Evolutionary conservation across 1,139 yeast species (phyloP).

Genomic region (Casaregolazyma lundiana): DNA sequence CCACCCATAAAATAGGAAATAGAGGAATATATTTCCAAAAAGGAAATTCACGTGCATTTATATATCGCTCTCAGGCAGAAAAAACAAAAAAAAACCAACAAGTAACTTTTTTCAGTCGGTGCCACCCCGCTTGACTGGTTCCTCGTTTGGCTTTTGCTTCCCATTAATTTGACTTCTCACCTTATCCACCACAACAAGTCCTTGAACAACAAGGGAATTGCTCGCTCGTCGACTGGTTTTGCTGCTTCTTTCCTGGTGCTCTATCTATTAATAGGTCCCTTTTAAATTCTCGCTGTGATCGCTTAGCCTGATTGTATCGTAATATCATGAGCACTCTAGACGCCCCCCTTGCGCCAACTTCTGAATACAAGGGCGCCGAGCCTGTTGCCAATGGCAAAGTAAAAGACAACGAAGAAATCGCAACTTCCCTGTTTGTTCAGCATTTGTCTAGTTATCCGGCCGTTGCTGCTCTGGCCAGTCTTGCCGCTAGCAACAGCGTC

Average conservation of each 20-base stretch:
- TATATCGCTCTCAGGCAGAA: no score
- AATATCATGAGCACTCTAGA: not conserved
- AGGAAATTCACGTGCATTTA: no score
- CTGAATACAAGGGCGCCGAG: not conserved
- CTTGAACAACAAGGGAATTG: not conserved
- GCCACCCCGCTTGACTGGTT: not conserved
- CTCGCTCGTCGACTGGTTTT: no score
- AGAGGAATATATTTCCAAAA: no score
- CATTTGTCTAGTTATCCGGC: slow-evolving; percentile 52
- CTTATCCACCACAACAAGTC: not conserved
- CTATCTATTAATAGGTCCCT: no score
- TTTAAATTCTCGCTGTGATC: no score
- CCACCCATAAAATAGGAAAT: no score
- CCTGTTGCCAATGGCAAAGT: slow-evolving; percentile 4
- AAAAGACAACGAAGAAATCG: slow-evolving; percentile 14
- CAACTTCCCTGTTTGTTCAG: slow-evolving; percentile 34
- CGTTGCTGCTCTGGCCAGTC: slow-evolving; percentile 54
- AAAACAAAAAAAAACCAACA: no score
- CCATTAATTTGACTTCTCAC: not conserved
- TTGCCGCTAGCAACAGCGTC: slow-evolving; percentile 56
- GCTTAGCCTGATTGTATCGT: no score
- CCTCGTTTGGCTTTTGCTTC: not conserved
- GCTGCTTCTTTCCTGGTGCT: not conserved
- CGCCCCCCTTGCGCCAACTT: not conserved
- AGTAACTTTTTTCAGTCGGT: no score